These are phyloP conservation scores for Amanita pallidorosea DNA, from an alignment of 768 basidiomycete genomes.

Conservation along the genomic window DNA sequence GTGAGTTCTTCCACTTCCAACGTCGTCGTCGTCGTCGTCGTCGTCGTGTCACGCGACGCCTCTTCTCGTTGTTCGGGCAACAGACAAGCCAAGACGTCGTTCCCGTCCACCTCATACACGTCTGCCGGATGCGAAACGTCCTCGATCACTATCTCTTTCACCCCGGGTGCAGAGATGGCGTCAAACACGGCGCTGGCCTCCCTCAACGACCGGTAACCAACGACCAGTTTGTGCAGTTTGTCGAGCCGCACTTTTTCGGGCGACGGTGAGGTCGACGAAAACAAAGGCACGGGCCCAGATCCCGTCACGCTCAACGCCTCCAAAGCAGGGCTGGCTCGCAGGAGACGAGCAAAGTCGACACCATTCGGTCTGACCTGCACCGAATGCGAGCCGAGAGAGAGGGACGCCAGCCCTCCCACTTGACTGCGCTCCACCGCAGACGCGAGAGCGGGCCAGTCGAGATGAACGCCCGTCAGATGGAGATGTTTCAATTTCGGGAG, in stretches of 20 bases:
- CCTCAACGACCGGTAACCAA: neutral
- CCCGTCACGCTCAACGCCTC: constrained; percentile 33
- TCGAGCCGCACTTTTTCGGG: neutral
- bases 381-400: constrained; percentile 44
- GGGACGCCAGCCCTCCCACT: constrained; percentile 13
- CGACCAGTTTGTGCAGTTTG: neutral
- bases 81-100: constrained; percentile 14
- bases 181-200: neutral
- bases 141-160: constrained; percentile 12
- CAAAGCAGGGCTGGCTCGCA: constrained; percentile 29
- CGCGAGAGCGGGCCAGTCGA: constrained; percentile 30
- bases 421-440: neutral
- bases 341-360: constrained; percentile 30
- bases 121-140: constrained; percentile 33
- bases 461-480: constrained; percentile 43
- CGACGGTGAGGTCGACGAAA: neutral
- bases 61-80: neutral
- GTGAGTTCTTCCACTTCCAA: neutral
- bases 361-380: constrained; percentile 42
- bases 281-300: constrained; percentile 25
- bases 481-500: constrained; percentile 35
- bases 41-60: too few species aligned
- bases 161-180: neutral
- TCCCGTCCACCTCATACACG: constrained; percentile 28
- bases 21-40: neutral